Conservation (phyloP, 306 rosid genomes). For the Cucumis sativus region DNA sequence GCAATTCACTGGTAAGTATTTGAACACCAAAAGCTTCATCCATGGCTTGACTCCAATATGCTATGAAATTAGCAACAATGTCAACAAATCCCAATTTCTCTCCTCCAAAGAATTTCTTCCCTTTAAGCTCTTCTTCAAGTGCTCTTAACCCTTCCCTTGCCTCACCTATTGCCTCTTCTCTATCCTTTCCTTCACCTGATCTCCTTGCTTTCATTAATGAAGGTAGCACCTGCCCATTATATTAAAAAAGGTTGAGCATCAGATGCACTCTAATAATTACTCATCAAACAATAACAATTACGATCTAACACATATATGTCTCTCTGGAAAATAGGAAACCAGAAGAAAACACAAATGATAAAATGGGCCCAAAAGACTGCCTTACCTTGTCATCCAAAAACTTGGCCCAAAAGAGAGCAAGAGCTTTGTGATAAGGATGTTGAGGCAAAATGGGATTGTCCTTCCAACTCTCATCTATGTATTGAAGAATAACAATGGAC, state of each 20-base stretch:
- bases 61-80: slow-evolving; percentile 26
- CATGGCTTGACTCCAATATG: slow-evolving; percentile 28
- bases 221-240: neutral
- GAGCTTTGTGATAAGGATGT: slow-evolving; percentile 31
- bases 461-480: slow-evolving; percentile 5
- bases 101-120: slow-evolving; percentile 47
- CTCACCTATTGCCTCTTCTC: slow-evolving; percentile 24
- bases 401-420: slow-evolving; percentile 49
- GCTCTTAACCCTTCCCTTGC: slow-evolving; percentile 13
- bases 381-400: slow-evolving; percentile 48
- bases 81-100: slow-evolving; percentile 35
- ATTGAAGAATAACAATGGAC: slow-evolving; percentile 17
- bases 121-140: slow-evolving; percentile 42
- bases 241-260: no score
- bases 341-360: no score
- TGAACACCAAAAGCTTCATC: slow-evolving; percentile 34
- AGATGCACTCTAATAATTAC: no score
- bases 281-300: no score
- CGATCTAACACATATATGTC: no score
- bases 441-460: slow-evolving; percentile 26
- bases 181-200: slow-evolving; percentile 9
- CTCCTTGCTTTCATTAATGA: slow-evolving; percentile 6
- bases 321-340: no score
- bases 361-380: no score
- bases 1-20: slow-evolving; percentile 6